phyloP scores from a whole-genome alignment of 768 basidiomycete species.

The Rhodotorula sphaerocarpa region DNA sequence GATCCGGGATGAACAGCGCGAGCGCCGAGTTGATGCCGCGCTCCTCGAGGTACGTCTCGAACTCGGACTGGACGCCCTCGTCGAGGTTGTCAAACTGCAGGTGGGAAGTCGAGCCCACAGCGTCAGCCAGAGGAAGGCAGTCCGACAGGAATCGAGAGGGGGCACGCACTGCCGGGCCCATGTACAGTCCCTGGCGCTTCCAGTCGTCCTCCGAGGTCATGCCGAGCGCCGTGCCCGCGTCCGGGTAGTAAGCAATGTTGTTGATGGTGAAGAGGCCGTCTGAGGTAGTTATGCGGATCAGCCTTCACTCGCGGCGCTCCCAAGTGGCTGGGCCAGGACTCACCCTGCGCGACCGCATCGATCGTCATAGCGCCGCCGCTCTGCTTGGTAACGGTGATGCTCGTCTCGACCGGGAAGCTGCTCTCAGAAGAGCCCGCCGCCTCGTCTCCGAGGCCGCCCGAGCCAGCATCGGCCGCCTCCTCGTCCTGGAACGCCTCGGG shows the following conservation, averaged over 20 bases:
- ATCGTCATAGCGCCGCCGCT: conserved; percentile 61
- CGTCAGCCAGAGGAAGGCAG: background rate
- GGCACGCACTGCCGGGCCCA: conserved; percentile 68
- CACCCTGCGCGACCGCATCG: conserved; percentile 60
- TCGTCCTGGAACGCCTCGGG: conserved; percentile 30
- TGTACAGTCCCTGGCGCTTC: conserved; percentile 82
- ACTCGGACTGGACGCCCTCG: conserved; percentile 74
- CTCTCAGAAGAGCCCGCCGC: conserved; percentile 40
- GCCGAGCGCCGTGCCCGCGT: conserved; percentile 62
- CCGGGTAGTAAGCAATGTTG: conserved; percentile 76
- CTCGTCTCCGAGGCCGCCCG: conserved; percentile 35
- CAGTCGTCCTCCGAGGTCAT: conserved; percentile 84
- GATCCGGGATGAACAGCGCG: conserved; percentile 76
- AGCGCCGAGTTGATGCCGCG: conserved; percentile 75
- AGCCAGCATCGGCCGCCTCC: conserved; percentile 43
- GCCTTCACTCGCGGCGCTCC: background rate
- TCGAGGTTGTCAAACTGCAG: conserved; percentile 81
- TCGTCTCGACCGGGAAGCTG: conserved; percentile 66
- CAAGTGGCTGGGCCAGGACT: background rate
- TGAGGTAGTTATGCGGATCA: background rate
- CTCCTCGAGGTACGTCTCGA: conserved; percentile 80
- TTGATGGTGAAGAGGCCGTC: conserved; percentile 76
- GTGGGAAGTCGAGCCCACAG: too few species aligned
- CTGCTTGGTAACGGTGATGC: conserved; percentile 72
- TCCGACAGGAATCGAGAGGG: background rate